Conservation (phyloP, 805 yeast species). For the Candida krabiensis region DNA sequence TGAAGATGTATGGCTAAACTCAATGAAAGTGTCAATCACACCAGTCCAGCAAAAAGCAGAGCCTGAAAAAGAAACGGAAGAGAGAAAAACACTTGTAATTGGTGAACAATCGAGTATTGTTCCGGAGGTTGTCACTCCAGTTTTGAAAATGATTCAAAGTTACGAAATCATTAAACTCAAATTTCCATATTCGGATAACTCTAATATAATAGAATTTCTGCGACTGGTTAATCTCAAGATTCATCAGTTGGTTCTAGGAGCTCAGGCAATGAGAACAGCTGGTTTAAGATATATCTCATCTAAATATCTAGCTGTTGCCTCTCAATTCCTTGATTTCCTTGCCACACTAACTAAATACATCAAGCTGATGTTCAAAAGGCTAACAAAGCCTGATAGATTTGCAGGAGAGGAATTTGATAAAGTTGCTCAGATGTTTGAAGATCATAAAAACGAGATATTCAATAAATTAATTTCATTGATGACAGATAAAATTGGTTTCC, state of each 20-base stretch:
- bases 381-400: slow-evolving; percentile 29
- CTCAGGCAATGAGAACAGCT: slow-evolving; percentile 75
- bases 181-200: slow-evolving; percentile 52
- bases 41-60: too few relatives aligned
- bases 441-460: slow-evolving; percentile 64
- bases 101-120: slow-evolving; percentile 59
- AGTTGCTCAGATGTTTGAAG: slow-evolving; percentile 44
- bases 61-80: slow-evolving; percentile 6
- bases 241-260: slow-evolving; percentile 63
- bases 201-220: slow-evolving; percentile 45
- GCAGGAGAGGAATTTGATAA: slow-evolving; percentile 39
- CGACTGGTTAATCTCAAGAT: slow-evolving; percentile 53
- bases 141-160: slow-evolving; percentile 45
- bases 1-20: slow-evolving; percentile 48
- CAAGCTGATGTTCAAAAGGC: slow-evolving; percentile 30
- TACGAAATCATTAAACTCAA: slow-evolving; percentile 56
- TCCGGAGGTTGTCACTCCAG: slow-evolving; percentile 46
- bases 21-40: slow-evolving; percentile 31
- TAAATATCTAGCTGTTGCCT: slow-evolving; percentile 65
- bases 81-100: slow-evolving; percentile 39
- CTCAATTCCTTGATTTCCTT: slow-evolving; percentile 59
- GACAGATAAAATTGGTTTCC: slow-evolving; percentile 59
- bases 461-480: slow-evolving; percentile 66
- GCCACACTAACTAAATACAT: slow-evolving; percentile 38
- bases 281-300: slow-evolving; percentile 74